Conservation (phyloP, 2,329 filamentous ascomycete species). For the Trichoderma koningii region DNA sequence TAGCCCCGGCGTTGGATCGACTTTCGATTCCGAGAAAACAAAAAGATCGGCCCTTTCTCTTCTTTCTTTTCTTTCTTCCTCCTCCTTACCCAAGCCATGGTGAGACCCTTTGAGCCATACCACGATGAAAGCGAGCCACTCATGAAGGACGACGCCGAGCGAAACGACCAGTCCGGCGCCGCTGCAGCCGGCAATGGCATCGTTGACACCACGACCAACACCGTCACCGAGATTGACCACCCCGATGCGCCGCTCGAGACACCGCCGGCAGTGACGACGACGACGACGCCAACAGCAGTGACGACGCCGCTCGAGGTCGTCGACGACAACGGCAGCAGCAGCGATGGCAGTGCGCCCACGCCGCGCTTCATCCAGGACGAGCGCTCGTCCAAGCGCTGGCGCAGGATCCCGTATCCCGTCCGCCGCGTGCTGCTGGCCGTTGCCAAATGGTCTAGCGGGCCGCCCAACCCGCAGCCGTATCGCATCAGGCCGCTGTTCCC, state of each 20-base stretch:
- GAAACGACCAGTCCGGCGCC: constrained; percentile 33
- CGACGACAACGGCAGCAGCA: constrained; percentile 42
- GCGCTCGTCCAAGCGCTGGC: constrained; percentile 49
- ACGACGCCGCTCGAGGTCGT: constrained; percentile 45
- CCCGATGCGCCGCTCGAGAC: constrained; percentile 48
- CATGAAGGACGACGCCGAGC: constrained; percentile 42
- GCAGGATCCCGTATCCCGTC: constrained; percentile 61
- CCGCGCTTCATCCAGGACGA: constrained; percentile 64
- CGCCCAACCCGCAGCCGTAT: constrained; percentile 51
- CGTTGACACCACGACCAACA: constrained; percentile 30
- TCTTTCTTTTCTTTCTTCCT: neutral
- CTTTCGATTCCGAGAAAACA: no score
- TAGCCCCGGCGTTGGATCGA: no score
- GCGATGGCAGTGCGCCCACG: constrained; percentile 46
- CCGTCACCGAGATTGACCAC: constrained; percentile 36
- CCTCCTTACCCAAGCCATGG: constrained; percentile 35
- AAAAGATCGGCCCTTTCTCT: no score
- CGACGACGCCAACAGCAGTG: neutral
- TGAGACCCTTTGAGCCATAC: constrained; percentile 35
- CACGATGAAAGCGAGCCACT: constrained; percentile 45
- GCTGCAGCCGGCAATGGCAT: constrained; percentile 27
- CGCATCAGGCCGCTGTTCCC: constrained; percentile 65
- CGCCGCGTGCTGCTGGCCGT: constrained; percentile 49
- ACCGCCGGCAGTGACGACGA: constrained; percentile 29
- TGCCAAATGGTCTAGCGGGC: constrained; percentile 57